These are phyloP conservation scores for Dendrobium officinale DNA, from an alignment of 106 monocot species.

Conservation along the genomic window DNA sequence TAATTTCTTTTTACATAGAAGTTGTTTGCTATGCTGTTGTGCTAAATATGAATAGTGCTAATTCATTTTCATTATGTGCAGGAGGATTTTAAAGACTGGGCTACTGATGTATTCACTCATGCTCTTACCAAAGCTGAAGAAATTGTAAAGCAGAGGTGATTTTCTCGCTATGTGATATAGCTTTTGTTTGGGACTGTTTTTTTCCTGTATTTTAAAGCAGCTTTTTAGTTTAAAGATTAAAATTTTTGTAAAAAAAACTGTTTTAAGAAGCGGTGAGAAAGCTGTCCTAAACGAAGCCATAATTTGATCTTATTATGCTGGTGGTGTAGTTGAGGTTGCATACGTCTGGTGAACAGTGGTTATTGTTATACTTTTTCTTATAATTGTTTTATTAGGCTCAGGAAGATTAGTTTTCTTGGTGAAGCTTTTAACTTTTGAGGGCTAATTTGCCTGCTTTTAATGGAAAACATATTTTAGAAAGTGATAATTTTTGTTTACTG, in stretches of 20 bases:
- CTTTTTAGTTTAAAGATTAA: too few species aligned
- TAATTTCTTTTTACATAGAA: too few species aligned
- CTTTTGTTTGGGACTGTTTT: too few species aligned
- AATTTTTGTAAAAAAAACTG: too few species aligned
- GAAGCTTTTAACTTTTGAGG: too few species aligned
- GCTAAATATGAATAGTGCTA: background rate
- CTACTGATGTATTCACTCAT: conserved; percentile 73
- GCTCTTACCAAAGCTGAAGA: conserved; percentile 89
- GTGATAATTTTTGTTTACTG: too few species aligned
- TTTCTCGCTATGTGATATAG: background rate
- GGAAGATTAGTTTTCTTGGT: background rate
- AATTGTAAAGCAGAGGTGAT: conserved; percentile 58
- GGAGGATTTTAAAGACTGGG: conserved; percentile 96
- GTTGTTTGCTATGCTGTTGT: background rate
- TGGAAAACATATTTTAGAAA: too few species aligned
- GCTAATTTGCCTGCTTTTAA: too few species aligned
- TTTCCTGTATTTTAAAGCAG: too few species aligned
- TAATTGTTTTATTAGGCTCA: background rate
- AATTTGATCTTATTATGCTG: background rate
- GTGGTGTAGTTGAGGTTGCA: background rate
- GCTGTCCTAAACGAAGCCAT: too few species aligned
- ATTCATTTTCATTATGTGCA: conserved; percentile 22
- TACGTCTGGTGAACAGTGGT: background rate
- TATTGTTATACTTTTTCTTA: background rate
- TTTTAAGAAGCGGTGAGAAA: too few species aligned